Percentiles rank a stretch among this genome's conserved stretches.
phyloP scores from a whole-genome alignment of 192 early-diverging fungal genomes.

The Spizellomyces punctatus region DNA sequence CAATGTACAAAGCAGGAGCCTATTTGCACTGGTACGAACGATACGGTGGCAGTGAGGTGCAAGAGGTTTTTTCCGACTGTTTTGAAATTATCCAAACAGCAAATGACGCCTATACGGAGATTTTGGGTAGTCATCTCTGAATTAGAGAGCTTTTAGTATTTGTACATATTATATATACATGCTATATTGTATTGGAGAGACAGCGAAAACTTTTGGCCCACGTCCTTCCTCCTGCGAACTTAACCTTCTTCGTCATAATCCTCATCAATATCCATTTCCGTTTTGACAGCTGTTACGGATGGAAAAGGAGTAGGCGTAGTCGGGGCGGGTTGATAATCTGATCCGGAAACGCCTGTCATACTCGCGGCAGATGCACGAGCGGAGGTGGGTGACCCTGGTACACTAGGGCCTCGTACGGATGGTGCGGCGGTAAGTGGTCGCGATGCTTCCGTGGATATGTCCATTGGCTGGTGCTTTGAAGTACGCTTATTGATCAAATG shows the following conservation, averaged over 20 bases:
- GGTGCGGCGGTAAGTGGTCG: too few species aligned
- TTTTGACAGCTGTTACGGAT: slow-evolving; percentile 6
- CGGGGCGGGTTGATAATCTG: too few species aligned
- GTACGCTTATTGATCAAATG: neutral
- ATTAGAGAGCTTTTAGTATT: neutral
- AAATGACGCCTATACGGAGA: slow-evolving; percentile 9
- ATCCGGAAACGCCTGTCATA: too few species aligned
- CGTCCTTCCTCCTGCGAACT: neutral
- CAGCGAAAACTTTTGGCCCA: too few species aligned
- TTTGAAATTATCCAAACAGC: slow-evolving; percentile 22
- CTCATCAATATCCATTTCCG: slow-evolving; percentile 10
- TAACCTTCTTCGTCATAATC: slow-evolving; percentile 24
- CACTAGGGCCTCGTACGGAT: too few species aligned
- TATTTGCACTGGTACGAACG: slow-evolving; percentile 50
- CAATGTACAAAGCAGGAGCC: slow-evolving; percentile 34
- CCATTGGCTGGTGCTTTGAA: too few species aligned
- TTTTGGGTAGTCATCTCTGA: neutral
- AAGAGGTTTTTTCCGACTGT: slow-evolving; percentile 24
- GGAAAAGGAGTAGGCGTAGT: too few species aligned
- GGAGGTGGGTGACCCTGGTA: too few species aligned
- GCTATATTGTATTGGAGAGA: neutral
- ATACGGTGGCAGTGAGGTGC: slow-evolving; percentile 27
- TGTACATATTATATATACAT: slow-evolving; percentile 9
- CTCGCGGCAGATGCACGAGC: too few species aligned
- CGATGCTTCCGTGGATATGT: too few species aligned